These are phyloP conservation scores for Thermothelomyces thermophilus DNA, from an alignment of 2,329 filamentous ascomycete species.

Conservation along the genomic window DNA sequence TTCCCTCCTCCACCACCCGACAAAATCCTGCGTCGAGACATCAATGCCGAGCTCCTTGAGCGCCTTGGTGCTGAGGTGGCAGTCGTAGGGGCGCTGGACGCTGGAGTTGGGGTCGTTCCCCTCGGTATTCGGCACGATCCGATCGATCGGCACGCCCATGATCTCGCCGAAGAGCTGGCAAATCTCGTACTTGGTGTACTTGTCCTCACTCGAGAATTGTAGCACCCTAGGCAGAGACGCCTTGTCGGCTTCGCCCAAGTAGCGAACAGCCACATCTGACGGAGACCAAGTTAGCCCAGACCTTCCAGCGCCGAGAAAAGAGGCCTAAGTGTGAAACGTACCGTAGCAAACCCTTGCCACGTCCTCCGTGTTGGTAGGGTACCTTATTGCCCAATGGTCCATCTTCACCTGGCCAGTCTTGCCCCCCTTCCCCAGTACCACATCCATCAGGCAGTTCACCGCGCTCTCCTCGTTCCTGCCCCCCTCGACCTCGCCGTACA, in stretches of 20 bases:
- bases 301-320: too few species aligned
- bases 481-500: slow-evolving; percentile 75
- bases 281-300: slow-evolving; percentile 12
- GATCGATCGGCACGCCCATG: slow-evolving; percentile 63
- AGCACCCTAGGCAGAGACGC: slow-evolving; percentile 59
- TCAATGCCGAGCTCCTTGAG: slow-evolving; percentile 69
- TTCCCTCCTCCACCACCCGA: slow-evolving; percentile 70
- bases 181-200: slow-evolving; percentile 85
- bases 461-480: slow-evolving; percentile 69
- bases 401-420: slow-evolving; percentile 59
- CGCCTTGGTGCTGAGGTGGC: slow-evolving; percentile 71
- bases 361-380: slow-evolving; percentile 85
- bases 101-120: slow-evolving; percentile 65
- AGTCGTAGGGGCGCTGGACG: slow-evolving; percentile 79
- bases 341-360: slow-evolving; percentile 69
- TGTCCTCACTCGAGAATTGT: slow-evolving; percentile 82
- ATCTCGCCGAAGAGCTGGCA: slow-evolving; percentile 72
- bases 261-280: slow-evolving; percentile 63
- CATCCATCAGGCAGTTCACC: slow-evolving; percentile 72
- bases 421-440: slow-evolving; percentile 63
- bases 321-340: slow-evolving; percentile 31
- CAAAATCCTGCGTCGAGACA: slow-evolving; percentile 67
- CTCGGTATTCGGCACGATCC: slow-evolving; percentile 62
- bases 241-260: slow-evolving; percentile 46
- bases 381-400: slow-evolving; percentile 80